Evolutionary conservation across 139 green algal species (phyloP).

Genomic region (Asterochloris erici): DNA sequence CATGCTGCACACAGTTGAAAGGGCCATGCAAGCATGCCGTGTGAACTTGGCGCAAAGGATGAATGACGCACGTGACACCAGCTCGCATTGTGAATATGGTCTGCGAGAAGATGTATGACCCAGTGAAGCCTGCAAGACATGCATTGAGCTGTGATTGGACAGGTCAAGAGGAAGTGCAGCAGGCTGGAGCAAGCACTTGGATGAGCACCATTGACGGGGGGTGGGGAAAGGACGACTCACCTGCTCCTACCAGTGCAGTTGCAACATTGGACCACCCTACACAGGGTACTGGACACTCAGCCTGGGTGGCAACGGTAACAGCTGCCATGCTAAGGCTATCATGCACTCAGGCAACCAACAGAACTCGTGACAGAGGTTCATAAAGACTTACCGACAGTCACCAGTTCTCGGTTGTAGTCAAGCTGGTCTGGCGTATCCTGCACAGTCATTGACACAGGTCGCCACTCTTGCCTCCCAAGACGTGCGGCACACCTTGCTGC

Average conservation of each 20-base stretch:
- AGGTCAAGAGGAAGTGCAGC: no score
- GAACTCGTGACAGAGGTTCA: neutral
- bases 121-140: conserved; percentile 58
- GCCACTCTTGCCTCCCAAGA: no score
- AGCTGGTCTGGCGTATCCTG: conserved; percentile 46
- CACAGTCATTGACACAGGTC: no score
- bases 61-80: conserved; percentile 20
- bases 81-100: conserved; percentile 64
- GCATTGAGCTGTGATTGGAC: no score
- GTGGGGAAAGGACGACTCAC: no score
- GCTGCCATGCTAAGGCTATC: neutral
- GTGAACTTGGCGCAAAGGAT: no score
- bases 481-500: no score
- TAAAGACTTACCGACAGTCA: conserved; percentile 49
- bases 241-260: conserved; percentile 42
- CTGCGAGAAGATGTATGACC: conserved; percentile 75
- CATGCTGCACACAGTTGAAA: neutral
- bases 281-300: neutral
- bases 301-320: neutral
- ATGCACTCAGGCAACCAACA: no score
- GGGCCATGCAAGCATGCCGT: conserved; percentile 23
- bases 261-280: conserved; percentile 66
- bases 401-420: conserved; percentile 76
- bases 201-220: no score
- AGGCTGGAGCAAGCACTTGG: no score